Conservation (phyloP, 768 basidiomycete genomes). For the Rhizopogon vinicolor region DNA sequence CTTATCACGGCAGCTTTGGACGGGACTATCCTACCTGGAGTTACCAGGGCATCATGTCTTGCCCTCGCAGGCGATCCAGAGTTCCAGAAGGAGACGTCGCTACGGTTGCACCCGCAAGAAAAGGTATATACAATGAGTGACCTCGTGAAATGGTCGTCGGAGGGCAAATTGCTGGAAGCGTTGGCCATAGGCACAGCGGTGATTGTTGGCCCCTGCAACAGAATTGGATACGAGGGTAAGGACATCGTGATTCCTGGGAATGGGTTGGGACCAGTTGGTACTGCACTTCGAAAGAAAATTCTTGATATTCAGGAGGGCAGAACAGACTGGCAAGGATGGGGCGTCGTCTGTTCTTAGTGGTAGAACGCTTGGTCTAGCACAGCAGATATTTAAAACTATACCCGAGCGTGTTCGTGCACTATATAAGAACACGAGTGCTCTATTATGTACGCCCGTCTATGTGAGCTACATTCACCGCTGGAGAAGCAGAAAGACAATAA, state of each 20-base stretch:
- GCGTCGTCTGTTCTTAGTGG: conserved; percentile 32
- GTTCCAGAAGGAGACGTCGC: conserved; percentile 22
- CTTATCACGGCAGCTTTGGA: conserved; percentile 86
- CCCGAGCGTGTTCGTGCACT: too few species aligned
- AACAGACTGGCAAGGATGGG: conserved; percentile 61
- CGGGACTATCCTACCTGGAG: conserved; percentile 89
- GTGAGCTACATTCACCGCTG: too few species aligned
- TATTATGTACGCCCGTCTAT: too few species aligned
- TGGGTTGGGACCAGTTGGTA: conserved; percentile 54
- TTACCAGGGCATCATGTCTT: conserved; percentile 85
- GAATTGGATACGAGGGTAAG: conserved; percentile 67
- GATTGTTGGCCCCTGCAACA: conserved; percentile 66
- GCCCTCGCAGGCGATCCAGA: conserved; percentile 62
- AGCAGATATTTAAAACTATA: too few species aligned
- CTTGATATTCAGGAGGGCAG: conserved; percentile 73
- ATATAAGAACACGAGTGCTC: too few species aligned
- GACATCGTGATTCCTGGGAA: conserved; percentile 57
- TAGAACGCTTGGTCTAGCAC: not conserved
- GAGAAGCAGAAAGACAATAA: too few species aligned
- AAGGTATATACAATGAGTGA: conserved; percentile 56
- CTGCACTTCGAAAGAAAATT: conserved; percentile 67
- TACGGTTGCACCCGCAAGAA: conserved; percentile 47
- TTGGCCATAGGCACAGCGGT: conserved; percentile 86
- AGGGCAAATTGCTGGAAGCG: conserved; percentile 70
- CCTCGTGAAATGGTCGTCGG: conserved; percentile 46